Evolutionary conservation across 2,329 filamentous ascomycete genomes (phyloP), one percentile per base, ranked within the genome.

Genomic region (Aaosphaeria arxii): DNA sequence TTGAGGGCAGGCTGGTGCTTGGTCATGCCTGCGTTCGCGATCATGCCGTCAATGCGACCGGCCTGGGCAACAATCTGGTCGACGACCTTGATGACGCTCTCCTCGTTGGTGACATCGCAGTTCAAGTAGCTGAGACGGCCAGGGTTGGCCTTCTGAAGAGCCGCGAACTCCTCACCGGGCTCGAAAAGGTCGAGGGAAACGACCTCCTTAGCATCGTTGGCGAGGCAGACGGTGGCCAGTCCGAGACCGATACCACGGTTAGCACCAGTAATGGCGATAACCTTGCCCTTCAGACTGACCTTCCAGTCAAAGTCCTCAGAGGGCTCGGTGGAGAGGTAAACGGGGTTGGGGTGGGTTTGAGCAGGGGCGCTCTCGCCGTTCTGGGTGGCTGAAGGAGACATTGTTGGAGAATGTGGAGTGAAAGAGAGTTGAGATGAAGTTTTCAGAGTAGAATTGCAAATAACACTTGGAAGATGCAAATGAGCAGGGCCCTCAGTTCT

Each of bases 1-100:
- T 81, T 72, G 7, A 80, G 63, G 0, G 77, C 77, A 3, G 77
- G 65, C 60, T 80, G 78, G 53, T 78, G 76, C 55, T 77, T 78
- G 17, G 77, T 80, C 48, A 74, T 70, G 40, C 78, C 77, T 4
- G 78, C 77, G 49, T 80, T 80, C 31, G 72, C 74, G 11, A 80
- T 43, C 66, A 81, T 76, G 9, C 77, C 77, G 49, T 80, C 72
- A n/a, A 79, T 61, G 4, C 67, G 70, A 30, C 77, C 77, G 7
- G 68, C 67, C 45, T 76, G 70, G n/a, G 62, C 62, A 7, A 80
- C 64, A 17, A 80, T 76, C 42, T 70, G 58, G 49, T 79, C 75
- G 1, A 80, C 60, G 2, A 74, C 74, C 11, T 67, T 68, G 0
- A 61, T 71, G 30, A 78, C 71, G 40, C 63, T 77, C 30, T 69